Conservation (phyloP, 2,329 filamentous ascomycete species). For the Aureobasidium sp. region DNA sequence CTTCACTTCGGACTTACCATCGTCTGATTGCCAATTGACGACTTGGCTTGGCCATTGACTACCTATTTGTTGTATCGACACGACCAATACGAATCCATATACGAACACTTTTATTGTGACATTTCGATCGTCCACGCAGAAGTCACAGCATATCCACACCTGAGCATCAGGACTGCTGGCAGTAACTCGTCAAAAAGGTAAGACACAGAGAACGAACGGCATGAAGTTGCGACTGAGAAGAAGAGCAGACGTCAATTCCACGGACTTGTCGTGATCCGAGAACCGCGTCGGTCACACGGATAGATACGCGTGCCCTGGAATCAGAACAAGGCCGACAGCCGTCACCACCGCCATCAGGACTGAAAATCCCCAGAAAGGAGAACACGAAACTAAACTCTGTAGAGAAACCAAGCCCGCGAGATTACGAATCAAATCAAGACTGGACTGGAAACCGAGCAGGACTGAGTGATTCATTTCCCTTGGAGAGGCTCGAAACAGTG, state of each 20-base stretch:
- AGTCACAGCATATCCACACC: not conserved
- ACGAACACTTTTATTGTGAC: not conserved
- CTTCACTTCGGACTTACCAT: not conserved
- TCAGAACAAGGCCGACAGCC: not conserved
- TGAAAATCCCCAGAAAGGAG: not conserved
- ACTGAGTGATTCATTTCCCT: conserved; percentile 3
- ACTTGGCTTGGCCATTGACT: not conserved
- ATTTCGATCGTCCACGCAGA: not conserved
- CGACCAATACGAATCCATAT: not conserved
- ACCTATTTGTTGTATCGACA: not conserved
- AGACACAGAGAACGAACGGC: not conserved
- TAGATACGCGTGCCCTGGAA: not conserved
- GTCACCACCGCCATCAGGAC: not conserved
- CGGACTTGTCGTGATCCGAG: conserved; percentile 6
- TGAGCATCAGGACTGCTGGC: not conserved
- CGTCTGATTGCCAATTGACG: not conserved
- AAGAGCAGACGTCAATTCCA: conserved; percentile 3
- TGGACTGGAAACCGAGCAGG: conserved; percentile 3
- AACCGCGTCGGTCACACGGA: not conserved
- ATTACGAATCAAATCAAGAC: conserved; percentile 7
- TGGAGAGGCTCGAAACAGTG: conserved; percentile 8
- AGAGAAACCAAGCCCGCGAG: not conserved
- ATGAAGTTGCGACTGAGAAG: not conserved
- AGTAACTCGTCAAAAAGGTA: not conserved
- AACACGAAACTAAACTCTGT: not conserved